A percentile compares a stretch with the other conserved stretches of the same genome.
phyloP scores from a whole-genome alignment of 108 stramenopile genomes.

The Stephanodiscus triporus region DNA sequence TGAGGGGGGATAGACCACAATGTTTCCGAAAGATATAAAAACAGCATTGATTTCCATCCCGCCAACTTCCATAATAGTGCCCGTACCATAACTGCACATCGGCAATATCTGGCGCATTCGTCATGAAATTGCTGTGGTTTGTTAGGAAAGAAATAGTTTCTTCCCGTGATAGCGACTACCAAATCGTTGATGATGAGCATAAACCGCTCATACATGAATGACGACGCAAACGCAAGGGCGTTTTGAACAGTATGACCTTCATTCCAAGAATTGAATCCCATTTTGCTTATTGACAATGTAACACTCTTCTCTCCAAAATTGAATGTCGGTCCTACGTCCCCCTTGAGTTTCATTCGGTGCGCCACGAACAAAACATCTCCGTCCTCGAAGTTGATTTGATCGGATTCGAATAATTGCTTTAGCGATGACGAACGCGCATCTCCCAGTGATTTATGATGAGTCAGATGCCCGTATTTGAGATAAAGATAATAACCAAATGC shows the following conservation, averaged over 20 bases:
- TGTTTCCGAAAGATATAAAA: slow-evolving; percentile 71
- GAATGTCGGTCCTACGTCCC: slow-evolving; percentile 66
- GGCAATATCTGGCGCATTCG: slow-evolving; percentile 66
- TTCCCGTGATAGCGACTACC: slow-evolving; percentile 65
- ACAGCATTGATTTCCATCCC: slow-evolving; percentile 70
- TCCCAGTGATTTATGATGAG: slow-evolving; percentile 73
- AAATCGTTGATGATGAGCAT: slow-evolving; percentile 74
- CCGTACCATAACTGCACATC: slow-evolving; percentile 58
- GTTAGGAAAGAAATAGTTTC: slow-evolving; percentile 79
- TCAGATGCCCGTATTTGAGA: slow-evolving; percentile 73
- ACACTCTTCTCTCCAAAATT: slow-evolving; percentile 32
- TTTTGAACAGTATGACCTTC: slow-evolving; percentile 51
- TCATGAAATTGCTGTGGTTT: slow-evolving; percentile 75
- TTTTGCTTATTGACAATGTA: slow-evolving; percentile 63
- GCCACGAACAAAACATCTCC: slow-evolving; percentile 83
- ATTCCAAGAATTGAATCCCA: slow-evolving; percentile 67
- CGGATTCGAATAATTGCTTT: slow-evolving; percentile 62
- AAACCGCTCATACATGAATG: slow-evolving; percentile 71
- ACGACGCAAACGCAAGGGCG: slow-evolving; percentile 52
- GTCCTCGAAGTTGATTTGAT: slow-evolving; percentile 72
- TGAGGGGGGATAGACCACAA: slow-evolving; percentile 82
- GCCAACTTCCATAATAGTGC: slow-evolving; percentile 47
- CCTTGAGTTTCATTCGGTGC: slow-evolving; percentile 80
- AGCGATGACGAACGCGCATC: slow-evolving; percentile 57
- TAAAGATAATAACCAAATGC: slow-evolving; percentile 81